Evolutionary conservation across 2,329 filamentous ascomycete genomes (phyloP).

Genomic region (Drechslera avenae): DNA sequence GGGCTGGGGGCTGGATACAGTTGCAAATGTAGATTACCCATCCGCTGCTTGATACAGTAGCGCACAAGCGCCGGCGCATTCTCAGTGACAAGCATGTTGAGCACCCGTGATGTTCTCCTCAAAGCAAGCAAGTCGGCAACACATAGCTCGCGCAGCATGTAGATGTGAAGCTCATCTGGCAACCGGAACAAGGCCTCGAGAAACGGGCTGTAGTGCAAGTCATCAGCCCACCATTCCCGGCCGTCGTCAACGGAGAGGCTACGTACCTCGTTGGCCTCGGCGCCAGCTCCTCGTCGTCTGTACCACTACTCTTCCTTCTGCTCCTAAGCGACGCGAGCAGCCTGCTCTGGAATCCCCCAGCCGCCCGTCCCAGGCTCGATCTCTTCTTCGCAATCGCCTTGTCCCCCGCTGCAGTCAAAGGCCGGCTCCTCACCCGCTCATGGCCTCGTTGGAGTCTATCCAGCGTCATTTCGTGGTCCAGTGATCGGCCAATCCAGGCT

Average conservation of each 20-base stretch:
- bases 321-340: conserved; percentile 41
- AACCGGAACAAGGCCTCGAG: conserved; percentile 40
- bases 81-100: conserved; percentile 39
- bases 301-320: conserved; percentile 30
- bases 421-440: conserved; percentile 24
- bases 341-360: conserved; percentile 39
- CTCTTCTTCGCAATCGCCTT: conserved; percentile 34
- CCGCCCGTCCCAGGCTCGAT: conserved; percentile 39
- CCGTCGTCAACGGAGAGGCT: not conserved
- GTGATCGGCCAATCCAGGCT: conserved; percentile 11
- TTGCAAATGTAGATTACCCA: conserved; percentile 42
- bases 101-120: conserved; percentile 36
- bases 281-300: conserved; percentile 25
- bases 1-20: conserved; percentile 43
- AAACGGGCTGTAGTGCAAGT: conserved; percentile 32
- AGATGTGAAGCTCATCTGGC: conserved; percentile 43
- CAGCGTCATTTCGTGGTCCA: conserved; percentile 18
- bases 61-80: conserved; percentile 44
- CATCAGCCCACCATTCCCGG: conserved; percentile 1
- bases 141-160: conserved; percentile 42
- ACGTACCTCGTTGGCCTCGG: conserved; percentile 33
- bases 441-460: conserved; percentile 33
- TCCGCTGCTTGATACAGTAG: conserved; percentile 41
- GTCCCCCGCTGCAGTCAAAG: conserved; percentile 18
- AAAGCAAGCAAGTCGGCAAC: conserved; percentile 43